Percentiles rank a stretch among this genome's conserved stretches.
These are phyloP conservation scores for Trypanosoma boissoni DNA, from an alignment of 208 protist genomes.

Conservation along the genomic window DNA sequence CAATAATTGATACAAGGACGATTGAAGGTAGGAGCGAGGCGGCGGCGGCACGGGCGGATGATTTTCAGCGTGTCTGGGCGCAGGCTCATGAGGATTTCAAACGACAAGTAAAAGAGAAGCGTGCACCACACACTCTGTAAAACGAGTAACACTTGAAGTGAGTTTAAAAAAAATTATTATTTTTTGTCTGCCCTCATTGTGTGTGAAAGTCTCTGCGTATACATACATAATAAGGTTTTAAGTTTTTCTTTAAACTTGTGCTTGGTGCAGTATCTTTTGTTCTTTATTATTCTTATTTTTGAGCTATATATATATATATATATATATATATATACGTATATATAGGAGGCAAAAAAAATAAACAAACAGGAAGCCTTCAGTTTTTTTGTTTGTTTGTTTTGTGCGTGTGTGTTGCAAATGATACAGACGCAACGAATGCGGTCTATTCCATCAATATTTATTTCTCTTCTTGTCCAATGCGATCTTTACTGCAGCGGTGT, in stretches of 20 bases:
- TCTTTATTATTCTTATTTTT: neutral
- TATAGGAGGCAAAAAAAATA: neutral
- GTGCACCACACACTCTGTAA: slow-evolving; percentile 6
- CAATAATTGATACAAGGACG: slow-evolving; percentile 46
- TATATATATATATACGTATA: neutral
- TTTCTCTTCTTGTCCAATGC: too few relatives aligned
- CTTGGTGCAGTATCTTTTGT: slow-evolving; percentile 8
- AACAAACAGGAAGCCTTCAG: too few relatives aligned
- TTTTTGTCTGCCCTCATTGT: too few relatives aligned
- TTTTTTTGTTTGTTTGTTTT: neutral
- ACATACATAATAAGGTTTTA: neutral
- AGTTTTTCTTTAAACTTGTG: slow-evolving; percentile 3
- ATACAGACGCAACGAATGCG: too few relatives aligned
- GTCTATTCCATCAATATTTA: too few relatives aligned
- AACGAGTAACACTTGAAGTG: neutral
- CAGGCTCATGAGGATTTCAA: slow-evolving; percentile 71
- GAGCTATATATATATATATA: neutral
- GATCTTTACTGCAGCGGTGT: too few relatives aligned
- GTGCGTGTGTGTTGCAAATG: too few relatives aligned
- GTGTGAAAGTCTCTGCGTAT: neutral
- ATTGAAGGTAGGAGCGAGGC: slow-evolving; percentile 39
- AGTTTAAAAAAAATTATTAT: neutral
- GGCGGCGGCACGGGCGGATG: slow-evolving; percentile 17
- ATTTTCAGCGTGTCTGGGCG: slow-evolving; percentile 58
- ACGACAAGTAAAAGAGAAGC: slow-evolving; percentile 36